Evolutionary conservation across 495 filamentous ascomycete genomes (phyloP), one percentile per base, ranked within the genome.

Genomic region (Sordaria brevicollis): DNA sequence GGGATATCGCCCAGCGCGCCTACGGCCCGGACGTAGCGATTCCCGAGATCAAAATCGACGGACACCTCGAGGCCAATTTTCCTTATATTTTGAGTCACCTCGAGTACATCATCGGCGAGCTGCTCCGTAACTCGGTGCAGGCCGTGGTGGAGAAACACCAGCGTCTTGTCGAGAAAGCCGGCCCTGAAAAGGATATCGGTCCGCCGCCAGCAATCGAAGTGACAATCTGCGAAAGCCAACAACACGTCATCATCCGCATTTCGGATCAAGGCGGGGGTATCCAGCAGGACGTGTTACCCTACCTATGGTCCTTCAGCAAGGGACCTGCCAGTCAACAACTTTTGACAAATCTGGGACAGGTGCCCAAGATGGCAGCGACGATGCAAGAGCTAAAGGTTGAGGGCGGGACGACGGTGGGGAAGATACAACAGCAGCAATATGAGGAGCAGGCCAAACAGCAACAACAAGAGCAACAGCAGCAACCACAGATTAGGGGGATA

Each of bases 281-380:
- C 43, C 91, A 93, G 3, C 85, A 87, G 34, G 92, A 95, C 65
- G 87, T 92, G 65, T 79, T 97, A n/a, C 93, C 94, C 2, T 89
- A 94, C 76, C 82, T 99, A 10, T 99, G 95, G 95, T 95, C 92
- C 17, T 99, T 97, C 80, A 91, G 89, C 79, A 98, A 98, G 78
- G 93, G 93, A 1, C 90, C 93, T 5, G 88, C 91, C 1, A 90
- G 87, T 43, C 83, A 89, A 69, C 84, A 86, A 67, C 86, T 92
- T 13, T 83, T 99, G 5, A 84, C 91, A 72, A 97, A 97, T 77
- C 86, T 98, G 13, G 87, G 86, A 8, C 88, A 90, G 74, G 95
- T 99, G 11, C 95, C 96, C 4, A 91, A 92, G 41, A 90, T 99
- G 87, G 92, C 93, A 11, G 95, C 94, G 8, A 99, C 95, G 2